These are phyloP conservation scores for Agaricus sinodeliciosus DNA, from an alignment of 768 basidiomycete genomes.

Conservation along the genomic window DNA sequence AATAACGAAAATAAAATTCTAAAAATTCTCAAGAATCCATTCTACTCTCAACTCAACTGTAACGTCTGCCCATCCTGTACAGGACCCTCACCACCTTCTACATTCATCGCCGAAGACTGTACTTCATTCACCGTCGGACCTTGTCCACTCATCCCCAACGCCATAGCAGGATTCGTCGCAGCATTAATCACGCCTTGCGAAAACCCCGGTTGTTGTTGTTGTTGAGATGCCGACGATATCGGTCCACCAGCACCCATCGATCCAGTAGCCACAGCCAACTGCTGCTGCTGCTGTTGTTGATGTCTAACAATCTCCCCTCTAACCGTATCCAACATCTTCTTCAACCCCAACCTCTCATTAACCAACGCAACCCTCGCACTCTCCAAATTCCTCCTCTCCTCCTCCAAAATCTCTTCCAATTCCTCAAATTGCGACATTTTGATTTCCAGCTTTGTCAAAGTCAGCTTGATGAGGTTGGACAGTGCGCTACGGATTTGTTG, in stretches of 20 bases:
- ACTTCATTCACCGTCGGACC: slow-evolving; percentile 54
- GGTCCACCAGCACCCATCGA: slow-evolving; percentile 21
- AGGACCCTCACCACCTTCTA: slow-evolving; percentile 52
- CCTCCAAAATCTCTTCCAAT: slow-evolving; percentile 86
- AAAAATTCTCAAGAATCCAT: too few relatives aligned
- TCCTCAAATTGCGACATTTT: slow-evolving; percentile 96
- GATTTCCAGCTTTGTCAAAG: slow-evolving; percentile 81
- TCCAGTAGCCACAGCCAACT: slow-evolving; percentile 29
- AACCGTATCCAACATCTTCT: slow-evolving; percentile 66
- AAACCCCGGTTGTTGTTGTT: slow-evolving; percentile 1
- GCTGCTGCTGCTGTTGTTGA: slow-evolving; percentile 6
- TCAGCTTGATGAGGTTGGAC: slow-evolving; percentile 79
- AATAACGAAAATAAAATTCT: neutral
- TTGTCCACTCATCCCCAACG: slow-evolving; percentile 53
- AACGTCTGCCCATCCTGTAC: slow-evolving; percentile 48
- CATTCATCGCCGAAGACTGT: slow-evolving; percentile 27
- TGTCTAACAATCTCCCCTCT: slow-evolving; percentile 42
- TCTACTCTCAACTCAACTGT: slow-evolving; percentile 31
- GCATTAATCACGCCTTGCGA: slow-evolving; percentile 15
- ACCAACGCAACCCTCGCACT: slow-evolving; percentile 73
- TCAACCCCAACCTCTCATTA: slow-evolving; percentile 68
- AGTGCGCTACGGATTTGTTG: slow-evolving; percentile 71
- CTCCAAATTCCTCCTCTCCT: slow-evolving; percentile 83
- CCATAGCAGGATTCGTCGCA: slow-evolving; percentile 22
- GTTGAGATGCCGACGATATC: neutral